Evolutionary conservation across 73 alveolate species (phyloP).

Genomic region (Paramecium caudatum): DNA sequence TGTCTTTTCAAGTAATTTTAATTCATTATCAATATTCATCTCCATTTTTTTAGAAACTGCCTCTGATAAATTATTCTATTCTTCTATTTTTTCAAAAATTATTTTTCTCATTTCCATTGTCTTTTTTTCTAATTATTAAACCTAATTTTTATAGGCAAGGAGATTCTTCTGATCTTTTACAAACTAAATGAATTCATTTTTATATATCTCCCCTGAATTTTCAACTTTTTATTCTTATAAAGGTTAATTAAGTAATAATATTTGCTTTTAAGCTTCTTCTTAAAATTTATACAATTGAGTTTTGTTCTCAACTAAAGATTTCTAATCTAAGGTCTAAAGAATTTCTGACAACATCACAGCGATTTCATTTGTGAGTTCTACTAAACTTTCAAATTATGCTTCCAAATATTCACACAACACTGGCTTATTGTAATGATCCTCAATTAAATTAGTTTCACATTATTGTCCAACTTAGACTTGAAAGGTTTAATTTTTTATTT

Average conservation of each 20-base stretch:
- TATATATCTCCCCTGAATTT: not conserved
- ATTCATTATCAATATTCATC: slow-evolving; percentile 49
- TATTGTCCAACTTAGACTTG: not conserved
- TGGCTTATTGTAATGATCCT: slow-evolving; percentile 16
- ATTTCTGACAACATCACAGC: not conserved
- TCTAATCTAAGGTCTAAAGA: not conserved
- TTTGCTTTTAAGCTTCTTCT: slow-evolving; percentile 40
- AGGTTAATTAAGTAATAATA: not conserved
- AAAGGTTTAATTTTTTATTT: not conserved
- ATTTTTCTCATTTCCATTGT: not conserved
- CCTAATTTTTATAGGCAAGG: not conserved
- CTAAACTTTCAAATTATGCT: not conserved
- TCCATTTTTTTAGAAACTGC: not conserved
- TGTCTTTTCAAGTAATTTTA: slow-evolving; percentile 10
- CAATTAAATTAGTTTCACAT: not conserved
- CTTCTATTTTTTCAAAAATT: slow-evolving; percentile 47
- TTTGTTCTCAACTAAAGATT: not conserved
- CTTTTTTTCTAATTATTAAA: not conserved
- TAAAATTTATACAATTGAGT: not conserved
- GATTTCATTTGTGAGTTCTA: not conserved
- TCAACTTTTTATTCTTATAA: not conserved
- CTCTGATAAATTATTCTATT: slow-evolving; percentile 30
- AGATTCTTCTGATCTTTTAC: not conserved
- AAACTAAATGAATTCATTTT: slow-evolving; percentile 16
- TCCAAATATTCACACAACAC: slow-evolving; percentile 17